These are phyloP conservation scores for Datura wrightii DNA, from an alignment of 257 asterid genomes.

Conservation along the genomic window DNA sequence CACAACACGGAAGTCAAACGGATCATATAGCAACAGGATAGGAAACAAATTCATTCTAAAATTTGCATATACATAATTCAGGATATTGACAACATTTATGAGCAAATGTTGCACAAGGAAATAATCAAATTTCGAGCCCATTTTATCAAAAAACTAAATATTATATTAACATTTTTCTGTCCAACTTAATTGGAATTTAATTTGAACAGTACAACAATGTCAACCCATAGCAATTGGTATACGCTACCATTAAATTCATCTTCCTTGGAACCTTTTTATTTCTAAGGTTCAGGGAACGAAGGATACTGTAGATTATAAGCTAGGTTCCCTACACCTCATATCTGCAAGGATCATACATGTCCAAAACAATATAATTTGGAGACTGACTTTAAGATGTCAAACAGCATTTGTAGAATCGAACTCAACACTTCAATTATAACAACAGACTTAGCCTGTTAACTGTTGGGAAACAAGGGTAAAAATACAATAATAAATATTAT, in stretches of 20 bases:
- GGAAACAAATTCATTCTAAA: background rate
- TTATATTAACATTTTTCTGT: background rate
- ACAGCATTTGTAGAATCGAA: background rate
- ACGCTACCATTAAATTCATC: background rate
- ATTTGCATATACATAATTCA: background rate
- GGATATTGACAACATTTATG: background rate
- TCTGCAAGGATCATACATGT: background rate
- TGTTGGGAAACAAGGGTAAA: background rate
- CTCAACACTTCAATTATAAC: background rate
- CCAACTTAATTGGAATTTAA: constrained; percentile 24
- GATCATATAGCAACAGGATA: background rate
- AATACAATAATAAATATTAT: too few species aligned
- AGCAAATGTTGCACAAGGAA: background rate
- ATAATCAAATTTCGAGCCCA: background rate
- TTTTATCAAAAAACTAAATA: background rate
- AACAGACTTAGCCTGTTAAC: background rate
- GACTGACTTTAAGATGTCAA: background rate
- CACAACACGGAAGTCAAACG: background rate
- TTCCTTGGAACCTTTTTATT: background rate
- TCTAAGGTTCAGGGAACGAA: background rate
- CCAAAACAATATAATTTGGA: background rate
- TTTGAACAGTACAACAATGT: background rate
- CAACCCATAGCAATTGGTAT: background rate
- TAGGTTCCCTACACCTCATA: background rate
- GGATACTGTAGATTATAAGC: background rate